Conservation (phyloP, 805 yeast species). For the Candida rishiriensis region DNA sequence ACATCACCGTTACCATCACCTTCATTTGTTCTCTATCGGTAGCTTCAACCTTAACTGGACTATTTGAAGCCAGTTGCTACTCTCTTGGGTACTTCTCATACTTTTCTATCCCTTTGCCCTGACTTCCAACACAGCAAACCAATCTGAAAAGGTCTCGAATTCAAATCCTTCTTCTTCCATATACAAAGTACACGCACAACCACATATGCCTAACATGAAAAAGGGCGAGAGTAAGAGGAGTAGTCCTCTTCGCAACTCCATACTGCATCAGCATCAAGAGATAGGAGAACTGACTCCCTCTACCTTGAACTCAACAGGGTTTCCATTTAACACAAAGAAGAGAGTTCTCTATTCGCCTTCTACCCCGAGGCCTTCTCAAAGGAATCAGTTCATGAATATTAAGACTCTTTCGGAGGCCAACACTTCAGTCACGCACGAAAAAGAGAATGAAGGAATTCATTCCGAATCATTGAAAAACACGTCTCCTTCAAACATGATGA, state of each 20-base stretch:
- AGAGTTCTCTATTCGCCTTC: constrained; percentile 26
- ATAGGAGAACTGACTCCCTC: constrained; percentile 20
- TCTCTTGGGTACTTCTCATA: too few relatives aligned
- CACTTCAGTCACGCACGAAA: constrained; percentile 3
- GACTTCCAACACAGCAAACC: too few relatives aligned
- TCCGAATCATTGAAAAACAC: neutral
- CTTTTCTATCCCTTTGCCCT: too few relatives aligned
- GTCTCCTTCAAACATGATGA: constrained; percentile 13
- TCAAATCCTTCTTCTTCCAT: too few relatives aligned
- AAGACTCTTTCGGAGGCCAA: neutral
- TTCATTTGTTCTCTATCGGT: too few relatives aligned
- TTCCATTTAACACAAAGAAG: constrained; percentile 26
- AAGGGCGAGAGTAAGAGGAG: too few relatives aligned
- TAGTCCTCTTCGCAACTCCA: neutral
- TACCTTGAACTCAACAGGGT: constrained; percentile 23
- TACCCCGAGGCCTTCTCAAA: constrained; percentile 17
- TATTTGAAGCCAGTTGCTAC: too few relatives aligned
- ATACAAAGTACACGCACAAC: too few relatives aligned
- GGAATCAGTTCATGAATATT: constrained; percentile 3
- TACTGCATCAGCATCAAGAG: constrained; percentile 6
- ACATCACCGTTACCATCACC: too few relatives aligned
- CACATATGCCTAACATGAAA: too few relatives aligned
- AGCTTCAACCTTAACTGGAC: too few relatives aligned
- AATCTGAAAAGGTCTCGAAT: too few relatives aligned
- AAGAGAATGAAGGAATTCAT: constrained; percentile 10